phyloP scores from a whole-genome alignment of 2,329 filamentous ascomycete species.

The Huntiella abstrusa region DNA sequence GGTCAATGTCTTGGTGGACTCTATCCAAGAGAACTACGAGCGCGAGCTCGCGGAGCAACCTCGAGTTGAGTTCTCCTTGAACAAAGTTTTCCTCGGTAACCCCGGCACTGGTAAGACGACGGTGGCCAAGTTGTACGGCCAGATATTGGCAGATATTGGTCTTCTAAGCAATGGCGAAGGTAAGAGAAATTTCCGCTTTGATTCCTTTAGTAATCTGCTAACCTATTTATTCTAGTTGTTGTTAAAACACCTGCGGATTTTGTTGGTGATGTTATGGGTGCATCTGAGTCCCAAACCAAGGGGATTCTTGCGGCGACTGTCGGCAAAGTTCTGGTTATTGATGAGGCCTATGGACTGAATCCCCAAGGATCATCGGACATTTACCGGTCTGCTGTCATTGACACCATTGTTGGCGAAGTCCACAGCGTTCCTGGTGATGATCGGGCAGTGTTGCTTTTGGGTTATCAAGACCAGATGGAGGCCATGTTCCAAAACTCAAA shows the following conservation, averaged over 20 bases:
- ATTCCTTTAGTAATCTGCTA: background rate
- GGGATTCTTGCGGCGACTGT: slow-evolving; percentile 44
- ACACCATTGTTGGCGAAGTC: slow-evolving; percentile 56
- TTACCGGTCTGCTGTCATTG: slow-evolving; percentile 47
- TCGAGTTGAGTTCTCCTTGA: slow-evolving; percentile 40
- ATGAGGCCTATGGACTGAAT: slow-evolving; percentile 55
- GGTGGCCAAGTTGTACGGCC: slow-evolving; percentile 53
- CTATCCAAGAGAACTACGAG: slow-evolving; percentile 42
- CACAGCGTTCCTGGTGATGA: slow-evolving; percentile 53
- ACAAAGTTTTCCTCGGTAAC: slow-evolving; percentile 49
- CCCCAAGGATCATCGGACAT: slow-evolving; percentile 14
- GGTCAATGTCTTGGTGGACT: slow-evolving; percentile 38
- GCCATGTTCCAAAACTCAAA: slow-evolving; percentile 59
- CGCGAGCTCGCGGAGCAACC: slow-evolving; percentile 45
- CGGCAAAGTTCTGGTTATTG: slow-evolving; percentile 63
- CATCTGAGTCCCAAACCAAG: slow-evolving; percentile 54
- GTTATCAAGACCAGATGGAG: slow-evolving; percentile 51
- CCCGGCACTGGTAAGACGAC: slow-evolving; percentile 65
- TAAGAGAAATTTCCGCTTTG: slow-evolving; percentile 15
- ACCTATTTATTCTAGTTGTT: slow-evolving; percentile 28
- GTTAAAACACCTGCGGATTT: slow-evolving; percentile 60
- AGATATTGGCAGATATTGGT: slow-evolving; percentile 48
- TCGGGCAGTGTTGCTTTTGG: slow-evolving; percentile 51
- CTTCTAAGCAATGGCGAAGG: slow-evolving; percentile 49
- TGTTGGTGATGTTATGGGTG: slow-evolving; percentile 40